Base-by-base conservation (phyloP, 2,329 filamentous ascomycete species). In the Monascus ruber region DNA sequence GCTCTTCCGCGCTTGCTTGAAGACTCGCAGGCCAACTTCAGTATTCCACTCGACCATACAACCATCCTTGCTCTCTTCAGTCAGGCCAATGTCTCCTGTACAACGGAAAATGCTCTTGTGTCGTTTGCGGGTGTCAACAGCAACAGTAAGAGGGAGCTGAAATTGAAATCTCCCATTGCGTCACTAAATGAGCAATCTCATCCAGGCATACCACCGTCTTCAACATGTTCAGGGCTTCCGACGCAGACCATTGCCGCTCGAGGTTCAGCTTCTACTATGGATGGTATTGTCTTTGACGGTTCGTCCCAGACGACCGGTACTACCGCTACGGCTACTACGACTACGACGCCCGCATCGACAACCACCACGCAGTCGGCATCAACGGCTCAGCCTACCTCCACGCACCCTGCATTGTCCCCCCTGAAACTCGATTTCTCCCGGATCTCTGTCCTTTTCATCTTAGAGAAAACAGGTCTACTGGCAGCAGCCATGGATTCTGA, bases 51-150 rank as follows among this genome's bases (percentile, higher is more conserved):
- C 1, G 77, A 83, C 34, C 71, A 76, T 4, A 76, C 76, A 1
- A 72, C 72, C 5, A 75, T 96, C 37, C 65, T 94, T 40, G 77
- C 80, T 1, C 75, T 86, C 35, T 85, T 96, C 60, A 89, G 83
- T 52, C 65, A 72, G 5, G 76, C 74, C 27, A 82, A 82, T 47
- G 68, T 94, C 10, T 87, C 83, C 39, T 98, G 91, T 60, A 77
- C 77, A 6, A 77, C 81, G 0, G 83, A 95, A 58, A 96, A 96
- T 52, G 81, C 86, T 0, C 71, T 98, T 4, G 81, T 96, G 10
- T 86, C 84, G 0, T 94, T 95, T 59, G 76, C 84, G 49, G 81
- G 80, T 43, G 56, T 54, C 33, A 54, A 41, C 4, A 45, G 35
- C 38, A 45, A 40, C 26, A 54, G 48, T 47, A 54, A 52, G 31